Conservation (phyloP, 306 rosid genomes). For the Cicer bijugum region DNA sequence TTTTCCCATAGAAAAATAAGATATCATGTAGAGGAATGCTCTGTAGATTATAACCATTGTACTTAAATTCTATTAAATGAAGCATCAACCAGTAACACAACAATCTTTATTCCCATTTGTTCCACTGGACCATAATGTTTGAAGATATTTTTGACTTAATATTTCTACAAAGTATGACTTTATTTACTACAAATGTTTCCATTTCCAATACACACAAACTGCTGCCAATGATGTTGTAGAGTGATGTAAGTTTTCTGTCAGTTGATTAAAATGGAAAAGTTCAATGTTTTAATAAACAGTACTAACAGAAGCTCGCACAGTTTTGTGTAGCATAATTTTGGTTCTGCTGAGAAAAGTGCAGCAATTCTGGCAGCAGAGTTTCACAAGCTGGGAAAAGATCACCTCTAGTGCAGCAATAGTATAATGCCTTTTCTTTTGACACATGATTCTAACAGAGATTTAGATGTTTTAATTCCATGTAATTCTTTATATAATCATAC, state of each 20-base stretch:
- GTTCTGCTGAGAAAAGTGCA: constrained; percentile 4
- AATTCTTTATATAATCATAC: not conserved
- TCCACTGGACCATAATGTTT: constrained; percentile 13
- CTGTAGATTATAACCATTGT: not conserved
- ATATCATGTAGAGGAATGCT: not conserved
- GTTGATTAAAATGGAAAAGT: not conserved
- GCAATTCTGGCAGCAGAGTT: constrained; percentile 6
- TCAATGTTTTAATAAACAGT: not conserved
- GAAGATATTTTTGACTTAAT: not conserved
- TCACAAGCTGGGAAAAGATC: constrained; percentile 21
- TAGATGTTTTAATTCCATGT: not conserved
- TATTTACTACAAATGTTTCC: not conserved
- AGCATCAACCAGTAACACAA: not conserved
- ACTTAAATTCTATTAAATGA: not conserved
- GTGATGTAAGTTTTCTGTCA: constrained; percentile 2
- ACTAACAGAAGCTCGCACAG: not conserved
- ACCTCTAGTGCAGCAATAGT: not conserved
- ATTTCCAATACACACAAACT: not conserved
- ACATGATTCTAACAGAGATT: constrained; percentile 11
- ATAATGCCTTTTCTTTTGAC: constrained; percentile 13
- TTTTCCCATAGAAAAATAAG: not conserved
- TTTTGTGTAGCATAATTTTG: constrained; percentile 1
- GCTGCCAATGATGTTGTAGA: not conserved
- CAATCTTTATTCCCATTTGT: not conserved
- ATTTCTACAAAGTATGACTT: not conserved